Percentiles rank a stretch among this genome's conserved stretches.
Conservation (phyloP, 129 eudicot species). For the Silybum marianum region DNA sequence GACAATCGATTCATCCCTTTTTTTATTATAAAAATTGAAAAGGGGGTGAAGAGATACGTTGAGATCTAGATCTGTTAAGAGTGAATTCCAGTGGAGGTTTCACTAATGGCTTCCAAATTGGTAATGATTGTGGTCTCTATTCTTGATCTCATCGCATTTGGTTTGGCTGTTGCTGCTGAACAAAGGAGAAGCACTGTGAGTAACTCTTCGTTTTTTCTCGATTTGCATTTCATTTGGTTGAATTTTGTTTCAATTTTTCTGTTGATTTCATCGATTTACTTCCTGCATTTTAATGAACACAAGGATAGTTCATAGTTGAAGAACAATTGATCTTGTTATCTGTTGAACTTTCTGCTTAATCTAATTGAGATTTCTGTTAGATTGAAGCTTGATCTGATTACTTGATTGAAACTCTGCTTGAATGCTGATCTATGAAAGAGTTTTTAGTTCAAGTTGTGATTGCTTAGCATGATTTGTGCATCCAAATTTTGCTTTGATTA, state of each 20-base stretch:
- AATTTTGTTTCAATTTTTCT: background rate
- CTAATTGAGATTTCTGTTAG: background rate
- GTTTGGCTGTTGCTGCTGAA: conserved; percentile 83
- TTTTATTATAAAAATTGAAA: background rate
- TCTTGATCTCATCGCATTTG: conserved; percentile 68
- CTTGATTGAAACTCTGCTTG: background rate
- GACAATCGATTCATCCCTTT: conserved; percentile 2
- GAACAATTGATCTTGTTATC: background rate
- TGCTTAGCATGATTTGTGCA: background rate
- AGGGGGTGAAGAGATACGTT: background rate
- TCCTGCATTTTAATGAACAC: background rate
- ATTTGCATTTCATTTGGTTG: background rate
- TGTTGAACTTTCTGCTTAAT: background rate
- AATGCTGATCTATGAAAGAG: background rate
- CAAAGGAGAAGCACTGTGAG: conserved; percentile 75
- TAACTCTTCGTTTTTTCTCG: background rate
- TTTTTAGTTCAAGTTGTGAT: background rate
- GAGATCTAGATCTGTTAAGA: conserved; percentile 31
- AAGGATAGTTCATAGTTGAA: no score
- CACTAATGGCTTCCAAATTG: conserved; percentile 64
- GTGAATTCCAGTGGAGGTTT: background rate
- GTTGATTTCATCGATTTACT: background rate
- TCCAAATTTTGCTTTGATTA: background rate
- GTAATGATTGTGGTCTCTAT: conserved; percentile 41
- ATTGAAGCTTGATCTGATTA: background rate